Evolutionary conservation across 257 asterid species (phyloP), one percentile per base, ranked within the genome.

Genomic region (Mitragyna speciosa): DNA sequence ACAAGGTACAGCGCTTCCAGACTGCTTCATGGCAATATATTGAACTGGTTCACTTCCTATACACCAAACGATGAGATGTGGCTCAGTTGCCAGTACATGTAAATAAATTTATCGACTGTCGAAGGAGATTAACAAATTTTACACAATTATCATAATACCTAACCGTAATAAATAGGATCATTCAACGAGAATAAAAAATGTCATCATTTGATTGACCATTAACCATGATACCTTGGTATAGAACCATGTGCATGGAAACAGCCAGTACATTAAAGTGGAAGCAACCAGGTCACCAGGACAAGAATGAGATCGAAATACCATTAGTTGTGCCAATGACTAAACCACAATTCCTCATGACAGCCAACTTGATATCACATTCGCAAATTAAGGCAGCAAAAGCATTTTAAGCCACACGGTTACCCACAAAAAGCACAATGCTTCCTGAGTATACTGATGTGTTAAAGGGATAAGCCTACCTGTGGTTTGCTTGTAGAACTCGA

Each of bases 401-500:
- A 7, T 47, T 15, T 10, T 17, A 52, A 11, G 45, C 70, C 20
- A 24, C 51, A 48, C 15, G 22, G 22, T 16, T 67, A 20, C 65
- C 51, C 41, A 30, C 12, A 9, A 31, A 24, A 20, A 2, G 31
- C 28, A 54, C 66, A 49, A 78, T 16, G 26, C 5, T 5, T 48
- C 78, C 17, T 3, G 24, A 1, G 9, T 41, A 52, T 24, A 19
- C 43, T 15, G 43, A 36, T 9, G 7, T 22, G 76, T 47, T 15
- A 12, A 61, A 33, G 36, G 41, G 64, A 74, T 6, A 68, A 52
- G 19, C 82, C 64, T 89, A 92, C 97, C 97, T 86, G 96, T 92
- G 41, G 88, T 81, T 86, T 76, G 85, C 87, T 63, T 78, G 81
- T 92, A 92, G 85, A 91, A 92, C 68, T 76, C 78, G 48, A 80